phyloP scores from a whole-genome alignment of 1,284 basidiomycete species.

The Agaricales sp. region DNA sequence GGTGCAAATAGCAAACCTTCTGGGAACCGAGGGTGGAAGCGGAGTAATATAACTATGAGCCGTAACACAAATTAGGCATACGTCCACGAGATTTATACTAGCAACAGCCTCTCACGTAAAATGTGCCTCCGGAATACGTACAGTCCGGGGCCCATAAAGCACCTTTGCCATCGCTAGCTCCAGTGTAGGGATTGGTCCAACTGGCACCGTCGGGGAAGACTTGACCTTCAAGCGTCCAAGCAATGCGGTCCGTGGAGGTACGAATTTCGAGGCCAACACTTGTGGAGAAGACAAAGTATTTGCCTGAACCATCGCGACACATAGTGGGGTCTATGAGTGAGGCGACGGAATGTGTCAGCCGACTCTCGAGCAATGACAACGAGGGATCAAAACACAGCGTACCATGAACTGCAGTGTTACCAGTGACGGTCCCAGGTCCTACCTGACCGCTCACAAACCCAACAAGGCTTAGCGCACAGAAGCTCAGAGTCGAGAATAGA shows the following conservation, averaged over 20 bases:
- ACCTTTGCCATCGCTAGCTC: slow-evolving; percentile 32
- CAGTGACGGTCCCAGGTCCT: slow-evolving; percentile 33
- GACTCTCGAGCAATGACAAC: not conserved
- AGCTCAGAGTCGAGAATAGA: slow-evolving; percentile 9
- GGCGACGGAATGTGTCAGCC: not conserved
- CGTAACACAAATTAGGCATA: too few species aligned
- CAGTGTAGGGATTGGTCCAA: slow-evolving; percentile 42
- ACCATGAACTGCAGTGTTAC: slow-evolving; percentile 29
- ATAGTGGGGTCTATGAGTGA: slow-evolving; percentile 29
- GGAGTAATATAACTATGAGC: slow-evolving; percentile 28
- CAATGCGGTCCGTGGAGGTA: slow-evolving; percentile 38
- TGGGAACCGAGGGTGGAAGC: slow-evolving; percentile 39
- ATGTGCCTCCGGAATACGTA: slow-evolving; percentile 30
- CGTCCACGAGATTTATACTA: not conserved
- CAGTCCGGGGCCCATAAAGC: slow-evolving; percentile 46
- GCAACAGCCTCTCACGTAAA: slow-evolving; percentile 26
- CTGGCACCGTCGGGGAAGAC: slow-evolving; percentile 40
- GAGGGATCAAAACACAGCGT: not conserved
- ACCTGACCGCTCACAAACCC: slow-evolving; percentile 15
- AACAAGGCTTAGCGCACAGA: slow-evolving; percentile 12
- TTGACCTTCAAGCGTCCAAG: slow-evolving; percentile 35
- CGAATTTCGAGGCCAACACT: slow-evolving; percentile 39
- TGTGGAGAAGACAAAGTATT: slow-evolving; percentile 42
- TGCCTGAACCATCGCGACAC: slow-evolving; percentile 39
- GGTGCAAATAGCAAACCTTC: slow-evolving; percentile 22